Evolutionary conservation across 176 grass and related monocot genomes (phyloP).

Genomic region (Pontederia paniculata): DNA sequence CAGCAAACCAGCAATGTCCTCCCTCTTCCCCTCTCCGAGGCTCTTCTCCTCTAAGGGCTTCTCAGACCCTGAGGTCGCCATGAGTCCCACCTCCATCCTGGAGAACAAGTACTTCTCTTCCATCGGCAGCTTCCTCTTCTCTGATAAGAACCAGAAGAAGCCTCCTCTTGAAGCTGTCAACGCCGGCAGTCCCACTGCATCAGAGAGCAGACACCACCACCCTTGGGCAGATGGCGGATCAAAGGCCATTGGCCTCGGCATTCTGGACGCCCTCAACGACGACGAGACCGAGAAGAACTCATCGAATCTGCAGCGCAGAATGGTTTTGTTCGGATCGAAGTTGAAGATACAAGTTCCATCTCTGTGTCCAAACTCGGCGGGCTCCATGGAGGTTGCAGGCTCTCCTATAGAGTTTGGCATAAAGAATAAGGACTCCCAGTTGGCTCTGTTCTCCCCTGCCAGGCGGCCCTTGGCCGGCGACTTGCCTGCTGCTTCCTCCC

Average conservation of each 20-base stretch:
- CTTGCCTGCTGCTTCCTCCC: conserved; percentile 9
- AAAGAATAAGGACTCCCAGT: conserved; percentile 51
- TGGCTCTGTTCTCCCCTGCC: conserved; percentile 42
- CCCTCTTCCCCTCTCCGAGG: conserved; percentile 5
- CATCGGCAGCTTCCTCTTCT: not conserved
- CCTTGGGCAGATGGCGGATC: not conserved
- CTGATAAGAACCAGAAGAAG: conserved; percentile 5
- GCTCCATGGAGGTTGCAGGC: not conserved
- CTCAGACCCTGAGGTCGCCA: conserved; percentile 6
- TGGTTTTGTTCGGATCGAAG: conserved; percentile 13
- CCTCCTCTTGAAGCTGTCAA: not conserved
- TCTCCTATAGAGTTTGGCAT: conserved; percentile 62
- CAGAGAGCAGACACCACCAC: conserved; percentile 10
- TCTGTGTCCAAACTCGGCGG: not conserved
- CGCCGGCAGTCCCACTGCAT: not conserved
- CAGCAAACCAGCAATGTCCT: not conserved
- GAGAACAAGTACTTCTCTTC: conserved; percentile 15
- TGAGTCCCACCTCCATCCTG: conserved; percentile 17
- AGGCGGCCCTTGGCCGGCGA: conserved; percentile 20
- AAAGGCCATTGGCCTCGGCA: conserved; percentile 1
- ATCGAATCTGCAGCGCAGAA: not conserved
- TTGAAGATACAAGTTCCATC: conserved; percentile 19
- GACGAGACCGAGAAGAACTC: not conserved
- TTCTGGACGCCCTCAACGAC: conserved; percentile 13
- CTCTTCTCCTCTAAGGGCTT: conserved; percentile 11